Evolutionary conservation across 495 filamentous ascomycete species (phyloP).

Genomic region (Glonium stellatum): DNA sequence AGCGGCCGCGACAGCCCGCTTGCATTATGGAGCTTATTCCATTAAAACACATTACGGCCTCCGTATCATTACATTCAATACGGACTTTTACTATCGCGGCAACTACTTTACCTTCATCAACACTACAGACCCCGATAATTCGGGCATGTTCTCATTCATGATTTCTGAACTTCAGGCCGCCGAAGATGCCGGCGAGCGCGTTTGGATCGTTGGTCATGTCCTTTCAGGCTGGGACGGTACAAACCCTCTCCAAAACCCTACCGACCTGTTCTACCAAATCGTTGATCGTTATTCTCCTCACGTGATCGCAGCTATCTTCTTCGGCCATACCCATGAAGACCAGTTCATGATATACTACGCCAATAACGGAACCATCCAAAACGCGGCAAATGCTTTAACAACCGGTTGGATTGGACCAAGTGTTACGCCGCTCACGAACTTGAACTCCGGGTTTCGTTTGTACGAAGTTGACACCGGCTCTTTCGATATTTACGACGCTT

Average conservation of each 20-base stretch:
- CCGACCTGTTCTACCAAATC: slow-evolving; percentile 37
- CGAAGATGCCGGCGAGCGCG: slow-evolving; percentile 36
- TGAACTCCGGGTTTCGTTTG: slow-evolving; percentile 36
- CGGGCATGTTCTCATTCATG: slow-evolving; percentile 34
- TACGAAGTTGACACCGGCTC: slow-evolving; percentile 33
- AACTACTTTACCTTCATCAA: slow-evolving; percentile 39
- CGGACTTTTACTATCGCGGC: slow-evolving; percentile 31
- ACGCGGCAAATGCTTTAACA: slow-evolving; percentile 28
- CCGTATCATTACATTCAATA: slow-evolving; percentile 35
- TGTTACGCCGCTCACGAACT: slow-evolving; percentile 35
- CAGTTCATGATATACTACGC: slow-evolving; percentile 37
- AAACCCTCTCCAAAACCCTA: slow-evolving; percentile 33
- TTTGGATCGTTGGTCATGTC: slow-evolving; percentile 39
- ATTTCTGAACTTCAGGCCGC: slow-evolving; percentile 36
- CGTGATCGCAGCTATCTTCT: slow-evolving; percentile 37
- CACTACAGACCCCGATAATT: slow-evolving; percentile 35
- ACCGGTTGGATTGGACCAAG: slow-evolving; percentile 35
- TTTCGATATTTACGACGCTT: slow-evolving; percentile 36
- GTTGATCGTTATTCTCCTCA: slow-evolving; percentile 34
- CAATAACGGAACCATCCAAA: slow-evolving; percentile 32
- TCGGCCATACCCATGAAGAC: slow-evolving; percentile 36
- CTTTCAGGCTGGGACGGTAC: slow-evolving; percentile 34
- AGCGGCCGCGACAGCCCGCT: slow-evolving; percentile 21
- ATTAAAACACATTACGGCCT: slow-evolving; percentile 31
- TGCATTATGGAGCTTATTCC: slow-evolving; percentile 32